These are phyloP conservation scores for Canna indica DNA, from an alignment of 176 grass and related monocot species.

Conservation along the genomic window DNA sequence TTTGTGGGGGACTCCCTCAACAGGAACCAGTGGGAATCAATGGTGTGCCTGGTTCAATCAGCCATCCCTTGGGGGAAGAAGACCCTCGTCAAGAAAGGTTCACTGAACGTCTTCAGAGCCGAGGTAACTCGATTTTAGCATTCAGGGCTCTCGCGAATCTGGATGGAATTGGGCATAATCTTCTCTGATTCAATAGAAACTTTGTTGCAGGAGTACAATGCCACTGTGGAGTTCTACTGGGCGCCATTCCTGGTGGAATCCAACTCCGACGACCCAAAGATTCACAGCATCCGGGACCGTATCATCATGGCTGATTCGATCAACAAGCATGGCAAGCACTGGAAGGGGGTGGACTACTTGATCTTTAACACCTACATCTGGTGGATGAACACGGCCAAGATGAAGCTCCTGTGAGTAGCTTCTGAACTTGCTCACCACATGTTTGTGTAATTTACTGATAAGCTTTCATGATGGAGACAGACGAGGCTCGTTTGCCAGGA, in stretches of 20 bases:
- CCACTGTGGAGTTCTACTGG: constrained; percentile 78
- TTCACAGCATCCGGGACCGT: constrained; percentile 48
- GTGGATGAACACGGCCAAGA: constrained; percentile 69
- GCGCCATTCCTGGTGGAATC: constrained; percentile 73
- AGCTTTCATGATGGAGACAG: neutral
- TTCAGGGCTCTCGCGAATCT: neutral
- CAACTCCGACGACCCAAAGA: constrained; percentile 68
- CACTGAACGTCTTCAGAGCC: neutral
- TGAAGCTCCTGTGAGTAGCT: constrained; percentile 59
- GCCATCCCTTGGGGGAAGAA: neutral
- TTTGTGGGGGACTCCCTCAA: neutral
- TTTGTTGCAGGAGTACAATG: constrained; percentile 61
- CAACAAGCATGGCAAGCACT: constrained; percentile 42
- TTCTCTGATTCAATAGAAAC: neutral
- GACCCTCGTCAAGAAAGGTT: neutral
- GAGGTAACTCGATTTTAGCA: neutral
- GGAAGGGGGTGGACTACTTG: constrained; percentile 58
- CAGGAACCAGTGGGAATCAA: neutral
- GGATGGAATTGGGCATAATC: neutral
- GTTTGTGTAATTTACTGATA: neutral
- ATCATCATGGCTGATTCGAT: constrained; percentile 56
- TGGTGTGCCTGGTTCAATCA: neutral
- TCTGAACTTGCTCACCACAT: neutral
- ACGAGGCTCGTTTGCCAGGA: neutral
- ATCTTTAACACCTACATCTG: constrained; percentile 80